Base-by-base conservation (phyloP, 768 basidiomycete species). In the Cystobasidium tubakii region DNA sequence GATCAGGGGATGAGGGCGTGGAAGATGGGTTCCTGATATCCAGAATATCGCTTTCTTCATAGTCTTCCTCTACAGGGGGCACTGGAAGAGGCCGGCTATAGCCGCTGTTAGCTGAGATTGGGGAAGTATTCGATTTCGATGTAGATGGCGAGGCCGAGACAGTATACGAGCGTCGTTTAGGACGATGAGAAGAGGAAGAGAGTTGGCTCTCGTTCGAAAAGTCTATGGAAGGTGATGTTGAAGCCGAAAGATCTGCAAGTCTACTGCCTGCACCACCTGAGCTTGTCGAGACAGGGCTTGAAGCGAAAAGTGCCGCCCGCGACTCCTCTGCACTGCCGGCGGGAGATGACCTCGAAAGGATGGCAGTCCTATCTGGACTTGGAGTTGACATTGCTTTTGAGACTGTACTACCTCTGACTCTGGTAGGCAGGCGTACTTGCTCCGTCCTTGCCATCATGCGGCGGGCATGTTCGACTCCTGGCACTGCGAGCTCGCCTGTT, bases 101-200 rank as follows among this genome's bases (percentile, higher is more conserved):
- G 12, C 25, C 3, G 27, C 54, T 60, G 25, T 54, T 34, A 12
- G 23, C 19, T 10, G 15, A 60, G 54, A 4, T 9, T 33, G 33
- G 33, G 7, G 9, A 60, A 44, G 69, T 55, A 29, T 31, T 15
- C 6, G 27, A 55, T 15, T n/a, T 12, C 7, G 54, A n/a, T 13
- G 42, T 9, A 23, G 55, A 23, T 57, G 50, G 33, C 55, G 55
- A 29, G 15, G 33, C 33, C 15, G 69, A 71, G 4, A 60, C 55
- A n/a, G 69, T 69, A 44, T 71, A 53, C 10, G 66, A 69, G 36
- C 66, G 66, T 42, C 66, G 66, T 36, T 69, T 69, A 4, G 23
- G n/a, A 3, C 66, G 42, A 25, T n/a, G 39, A 21, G 66, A 54
- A n/a, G 27, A 25, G 7, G 21, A 1, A 54, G 43, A 25, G 27